Percentiles rank a stretch among this genome's conserved stretches.
Evolutionary conservation across 2,329 filamentous ascomycete genomes (phyloP).

Genomic region (Aspergillus sp.): DNA sequence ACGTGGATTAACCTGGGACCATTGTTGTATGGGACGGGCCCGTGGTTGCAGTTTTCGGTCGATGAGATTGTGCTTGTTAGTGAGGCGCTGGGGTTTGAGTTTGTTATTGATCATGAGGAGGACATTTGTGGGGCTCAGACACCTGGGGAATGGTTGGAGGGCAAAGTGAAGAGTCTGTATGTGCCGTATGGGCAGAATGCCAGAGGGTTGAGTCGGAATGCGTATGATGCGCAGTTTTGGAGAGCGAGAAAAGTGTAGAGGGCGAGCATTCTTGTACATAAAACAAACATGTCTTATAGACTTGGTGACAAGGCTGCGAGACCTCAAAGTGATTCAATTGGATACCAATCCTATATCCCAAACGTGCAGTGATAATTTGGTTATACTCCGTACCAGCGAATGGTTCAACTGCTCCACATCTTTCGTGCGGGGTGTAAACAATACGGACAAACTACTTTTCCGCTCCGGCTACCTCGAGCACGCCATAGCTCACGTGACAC

Average conservation of each 20-base stretch:
- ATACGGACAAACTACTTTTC: not conserved
- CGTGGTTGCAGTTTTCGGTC: conserved; percentile 60
- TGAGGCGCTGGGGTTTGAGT: conserved; percentile 58
- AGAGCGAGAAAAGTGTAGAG: conserved; percentile 34
- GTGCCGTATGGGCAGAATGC: conserved; percentile 60
- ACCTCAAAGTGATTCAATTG: too few relatives aligned
- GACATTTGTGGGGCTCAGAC: conserved; percentile 42
- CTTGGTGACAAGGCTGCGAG: too few relatives aligned
- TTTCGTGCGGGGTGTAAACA: not conserved
- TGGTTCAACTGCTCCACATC: not conserved
- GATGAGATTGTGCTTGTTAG: conserved; percentile 57
- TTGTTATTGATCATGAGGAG: conserved; percentile 44
- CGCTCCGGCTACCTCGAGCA: not conserved
- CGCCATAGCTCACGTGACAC: conserved; percentile 5
- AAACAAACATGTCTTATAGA: not conserved
- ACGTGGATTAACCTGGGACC: conserved; percentile 63
- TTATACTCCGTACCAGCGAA: too few relatives aligned
- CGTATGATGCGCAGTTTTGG: conserved; percentile 62
- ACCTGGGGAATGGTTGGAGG: conserved; percentile 41
- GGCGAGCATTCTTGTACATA: not conserved
- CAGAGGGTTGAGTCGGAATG: conserved; percentile 56
- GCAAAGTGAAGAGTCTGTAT: conserved; percentile 25
- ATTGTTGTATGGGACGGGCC: conserved; percentile 59
- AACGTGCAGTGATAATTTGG: too few relatives aligned
- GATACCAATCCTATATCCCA: too few relatives aligned